Conservation (phyloP, 208 protist genomes). For the Angomonas ambiguus region DNA sequence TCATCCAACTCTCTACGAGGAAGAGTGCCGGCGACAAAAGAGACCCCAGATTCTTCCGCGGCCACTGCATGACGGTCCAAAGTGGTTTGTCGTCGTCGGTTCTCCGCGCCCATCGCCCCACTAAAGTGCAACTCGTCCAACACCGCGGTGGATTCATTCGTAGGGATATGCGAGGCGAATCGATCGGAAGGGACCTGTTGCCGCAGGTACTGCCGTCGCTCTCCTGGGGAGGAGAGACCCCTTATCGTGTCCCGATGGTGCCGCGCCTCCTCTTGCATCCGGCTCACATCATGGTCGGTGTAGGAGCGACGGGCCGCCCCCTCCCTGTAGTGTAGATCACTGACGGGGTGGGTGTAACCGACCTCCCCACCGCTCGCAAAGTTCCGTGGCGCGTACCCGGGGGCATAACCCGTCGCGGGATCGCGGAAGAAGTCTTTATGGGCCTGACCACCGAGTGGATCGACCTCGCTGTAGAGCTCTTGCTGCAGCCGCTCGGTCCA, state of each 20-base stretch:
- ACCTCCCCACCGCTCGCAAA: slow-evolving; percentile 61
- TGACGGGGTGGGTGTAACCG: slow-evolving; percentile 54
- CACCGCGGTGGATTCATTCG: slow-evolving; percentile 23
- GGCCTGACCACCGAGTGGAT: slow-evolving; percentile 70
- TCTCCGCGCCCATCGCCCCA: slow-evolving; percentile 36
- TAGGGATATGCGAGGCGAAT: slow-evolving; percentile 21
- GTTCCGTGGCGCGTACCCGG: slow-evolving; percentile 85
- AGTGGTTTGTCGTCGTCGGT: slow-evolving; percentile 39
- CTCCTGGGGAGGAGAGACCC: slow-evolving; percentile 19
- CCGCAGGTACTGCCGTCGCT: slow-evolving; percentile 36
- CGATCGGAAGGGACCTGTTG: slow-evolving; percentile 25
- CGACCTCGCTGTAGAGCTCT: slow-evolving; percentile 64
- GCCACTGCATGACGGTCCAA: slow-evolving; percentile 44
- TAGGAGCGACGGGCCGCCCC: slow-evolving; percentile 42
- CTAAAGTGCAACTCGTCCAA: slow-evolving; percentile 57
- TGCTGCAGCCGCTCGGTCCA: slow-evolving; percentile 70
- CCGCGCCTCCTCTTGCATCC: slow-evolving; percentile 19
- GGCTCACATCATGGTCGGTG: slow-evolving; percentile 54
- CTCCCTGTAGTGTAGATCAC: slow-evolving; percentile 28
- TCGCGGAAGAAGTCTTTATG: slow-evolving; percentile 90
- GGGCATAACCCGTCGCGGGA: slow-evolving; percentile 56
- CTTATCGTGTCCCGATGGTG: slow-evolving; percentile 32
- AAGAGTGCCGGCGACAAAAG: slow-evolving; percentile 1
- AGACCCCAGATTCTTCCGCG: background rate
- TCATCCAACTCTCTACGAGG: slow-evolving; percentile 10